Evolutionary conservation across 371 early-diverging fungal genomes (phyloP).

Genomic region (Smittium mucronatum): DNA sequence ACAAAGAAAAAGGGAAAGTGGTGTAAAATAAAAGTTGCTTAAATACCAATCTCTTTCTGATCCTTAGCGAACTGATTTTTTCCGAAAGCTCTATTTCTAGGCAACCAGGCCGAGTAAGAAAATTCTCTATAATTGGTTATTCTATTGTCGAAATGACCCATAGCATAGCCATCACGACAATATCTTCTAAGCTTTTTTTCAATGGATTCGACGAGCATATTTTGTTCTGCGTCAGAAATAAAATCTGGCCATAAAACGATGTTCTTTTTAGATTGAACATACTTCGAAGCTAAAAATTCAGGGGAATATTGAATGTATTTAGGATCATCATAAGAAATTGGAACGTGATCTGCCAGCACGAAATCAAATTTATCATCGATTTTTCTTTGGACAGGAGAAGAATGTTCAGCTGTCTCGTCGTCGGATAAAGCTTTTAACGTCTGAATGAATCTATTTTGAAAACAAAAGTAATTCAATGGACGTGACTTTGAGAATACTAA

Average conservation of each 20-base stretch:
- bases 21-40: too few relatives aligned
- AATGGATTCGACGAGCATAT: conserved; percentile 21
- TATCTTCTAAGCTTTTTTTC: conserved; percentile 29
- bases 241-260: conserved; percentile 28
- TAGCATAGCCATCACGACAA: conserved; percentile 21
- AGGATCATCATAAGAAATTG: not conserved
- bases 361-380: not conserved
- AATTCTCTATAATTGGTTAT: conserved; percentile 35
- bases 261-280: conserved; percentile 13
- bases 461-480: too few relatives aligned
- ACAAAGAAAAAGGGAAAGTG: too few relatives aligned
- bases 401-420: too few relatives aligned
- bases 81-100: too few relatives aligned
- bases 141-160: conserved; percentile 34
- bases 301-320: conserved; percentile 17
- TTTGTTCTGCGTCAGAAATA: conserved; percentile 23
- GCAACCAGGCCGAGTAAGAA: conserved; percentile 31
- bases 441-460: too few relatives aligned
- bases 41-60: too few relatives aligned
- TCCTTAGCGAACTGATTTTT: too few relatives aligned
- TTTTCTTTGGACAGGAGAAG: too few relatives aligned
- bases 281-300: conserved; percentile 14
- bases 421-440: too few relatives aligned
- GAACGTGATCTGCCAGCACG: not conserved
- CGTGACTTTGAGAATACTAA: too few relatives aligned